Conservation (phyloP, 23 red algal genomes). For the Cyanidioschyzon merolae region DNA sequence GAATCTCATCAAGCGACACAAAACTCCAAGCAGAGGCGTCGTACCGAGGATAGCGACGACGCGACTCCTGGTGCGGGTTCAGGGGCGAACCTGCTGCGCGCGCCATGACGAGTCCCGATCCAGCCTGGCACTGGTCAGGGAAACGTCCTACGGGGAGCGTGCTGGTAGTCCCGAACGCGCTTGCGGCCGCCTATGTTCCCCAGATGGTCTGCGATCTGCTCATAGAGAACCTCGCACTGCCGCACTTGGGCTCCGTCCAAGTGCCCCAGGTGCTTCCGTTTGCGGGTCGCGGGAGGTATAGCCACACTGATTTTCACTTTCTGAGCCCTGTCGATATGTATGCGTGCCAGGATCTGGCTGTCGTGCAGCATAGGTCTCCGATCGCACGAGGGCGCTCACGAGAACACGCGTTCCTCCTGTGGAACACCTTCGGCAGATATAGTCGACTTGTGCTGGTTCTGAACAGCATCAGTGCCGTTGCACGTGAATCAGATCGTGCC, state of each 20-base stretch:
- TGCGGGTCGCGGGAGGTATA: neutral
- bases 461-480: neutral
- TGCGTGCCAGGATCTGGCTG: neutral
- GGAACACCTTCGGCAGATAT: neutral
- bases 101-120: too few relatives aligned
- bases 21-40: too few relatives aligned
- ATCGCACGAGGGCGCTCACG: neutral
- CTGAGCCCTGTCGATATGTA: neutral
- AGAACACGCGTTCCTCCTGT: neutral
- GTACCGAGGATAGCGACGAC: too few relatives aligned
- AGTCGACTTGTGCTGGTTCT: neutral
- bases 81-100: too few relatives aligned
- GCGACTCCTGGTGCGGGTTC: too few relatives aligned
- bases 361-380: neutral
- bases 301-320: neutral
- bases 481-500: neutral
- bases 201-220: neutral
- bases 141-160: neutral
- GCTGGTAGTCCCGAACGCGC: neutral
- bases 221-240: neutral
- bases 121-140: too few relatives aligned
- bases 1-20: too few relatives aligned
- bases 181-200: neutral
- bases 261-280: neutral
- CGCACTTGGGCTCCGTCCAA: neutral